These are phyloP conservation scores for Mortierella sp. DNA, from an alignment of 371 early-diverging fungal species.

Conservation along the genomic window DNA sequence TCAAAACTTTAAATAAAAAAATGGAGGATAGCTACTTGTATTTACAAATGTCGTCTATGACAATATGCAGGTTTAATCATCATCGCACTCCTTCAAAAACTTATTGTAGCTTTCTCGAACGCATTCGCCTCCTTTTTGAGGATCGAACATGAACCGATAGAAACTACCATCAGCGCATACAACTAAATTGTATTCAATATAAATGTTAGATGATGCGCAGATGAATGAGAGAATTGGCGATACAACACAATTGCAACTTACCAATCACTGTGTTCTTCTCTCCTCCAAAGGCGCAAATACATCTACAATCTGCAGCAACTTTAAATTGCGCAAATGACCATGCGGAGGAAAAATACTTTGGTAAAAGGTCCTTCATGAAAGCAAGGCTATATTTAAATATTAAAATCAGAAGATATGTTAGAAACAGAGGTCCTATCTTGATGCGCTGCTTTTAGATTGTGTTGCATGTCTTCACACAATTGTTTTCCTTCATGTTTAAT, in stretches of 20 bases:
- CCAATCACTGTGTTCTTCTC: conserved; percentile 80
- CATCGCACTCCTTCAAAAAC: conserved; percentile 64
- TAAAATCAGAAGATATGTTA: not conserved
- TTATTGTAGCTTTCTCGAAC: conserved; percentile 73
- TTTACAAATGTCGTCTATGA: not conserved
- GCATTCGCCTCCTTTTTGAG: conserved; percentile 85
- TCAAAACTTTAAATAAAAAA: not conserved
- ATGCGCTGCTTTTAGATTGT: not conserved
- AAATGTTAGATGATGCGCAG: conserved; percentile 3
- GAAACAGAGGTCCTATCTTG: not conserved
- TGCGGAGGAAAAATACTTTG: conserved; percentile 94
- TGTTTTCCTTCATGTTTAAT: not conserved
- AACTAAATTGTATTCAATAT: conserved; percentile 57
- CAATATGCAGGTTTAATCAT: conserved; percentile 40
- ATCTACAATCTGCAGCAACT: conserved; percentile 82
- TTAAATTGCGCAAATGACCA: conserved; percentile 95
- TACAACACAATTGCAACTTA: conserved; percentile 34
- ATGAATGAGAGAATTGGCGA: not conserved
- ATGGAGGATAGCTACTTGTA: not conserved
- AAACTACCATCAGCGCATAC: conserved; percentile 90
- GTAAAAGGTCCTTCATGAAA: conserved; percentile 91
- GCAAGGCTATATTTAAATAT: conserved; percentile 64
- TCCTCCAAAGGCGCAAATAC: conserved; percentile 85
- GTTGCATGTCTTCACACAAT: not conserved
- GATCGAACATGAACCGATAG: conserved; percentile 87